phyloP scores from a whole-genome alignment of 805 yeast genomes.

The Jamesozyma piceae region DNA sequence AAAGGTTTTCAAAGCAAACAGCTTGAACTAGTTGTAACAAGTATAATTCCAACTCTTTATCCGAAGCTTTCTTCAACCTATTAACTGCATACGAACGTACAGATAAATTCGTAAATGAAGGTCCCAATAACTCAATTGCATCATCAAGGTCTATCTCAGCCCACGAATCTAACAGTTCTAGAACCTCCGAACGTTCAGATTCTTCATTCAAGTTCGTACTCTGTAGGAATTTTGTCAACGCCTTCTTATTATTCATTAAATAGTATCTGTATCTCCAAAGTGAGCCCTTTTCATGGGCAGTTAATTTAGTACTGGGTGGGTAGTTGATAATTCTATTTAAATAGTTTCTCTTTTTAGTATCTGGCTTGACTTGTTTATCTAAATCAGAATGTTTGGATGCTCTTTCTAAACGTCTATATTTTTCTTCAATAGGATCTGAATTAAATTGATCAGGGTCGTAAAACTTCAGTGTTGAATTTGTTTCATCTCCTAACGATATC shows the following conservation, averaged over 20 bases:
- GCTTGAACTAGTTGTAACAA: conserved; percentile 88
- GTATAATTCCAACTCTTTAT: conserved; percentile 71
- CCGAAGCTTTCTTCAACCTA: conserved; percentile 65
- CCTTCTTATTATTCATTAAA: conserved; percentile 55
- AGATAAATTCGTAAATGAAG: conserved; percentile 59
- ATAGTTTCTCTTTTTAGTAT: conserved; percentile 70
- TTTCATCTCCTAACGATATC: conserved; percentile 20
- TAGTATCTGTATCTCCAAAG: conserved; percentile 89
- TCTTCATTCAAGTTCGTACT: conserved; percentile 85
- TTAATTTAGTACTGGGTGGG: conserved; percentile 75
- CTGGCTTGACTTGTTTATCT: conserved; percentile 82
- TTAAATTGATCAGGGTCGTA: conserved; percentile 62
- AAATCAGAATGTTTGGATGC: conserved; percentile 65
- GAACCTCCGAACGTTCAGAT: conserved; percentile 67
- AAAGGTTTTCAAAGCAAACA: conserved; percentile 57
- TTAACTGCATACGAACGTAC: conserved; percentile 86
- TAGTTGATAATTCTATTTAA: conserved; percentile 57
- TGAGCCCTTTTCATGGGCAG: conserved; percentile 74
- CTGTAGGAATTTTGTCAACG: conserved; percentile 73
- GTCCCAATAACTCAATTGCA: conserved; percentile 77
- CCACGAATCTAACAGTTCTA: conserved; percentile 60
- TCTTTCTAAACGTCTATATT: conserved; percentile 77
- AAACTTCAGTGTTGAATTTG: conserved; percentile 33
- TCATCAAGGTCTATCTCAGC: conserved; percentile 75
- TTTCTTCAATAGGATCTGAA: conserved; percentile 76